Evolutionary conservation across 2,329 filamentous ascomycete genomes (phyloP).

Genomic region (Neopestalotiopsis rosae): DNA sequence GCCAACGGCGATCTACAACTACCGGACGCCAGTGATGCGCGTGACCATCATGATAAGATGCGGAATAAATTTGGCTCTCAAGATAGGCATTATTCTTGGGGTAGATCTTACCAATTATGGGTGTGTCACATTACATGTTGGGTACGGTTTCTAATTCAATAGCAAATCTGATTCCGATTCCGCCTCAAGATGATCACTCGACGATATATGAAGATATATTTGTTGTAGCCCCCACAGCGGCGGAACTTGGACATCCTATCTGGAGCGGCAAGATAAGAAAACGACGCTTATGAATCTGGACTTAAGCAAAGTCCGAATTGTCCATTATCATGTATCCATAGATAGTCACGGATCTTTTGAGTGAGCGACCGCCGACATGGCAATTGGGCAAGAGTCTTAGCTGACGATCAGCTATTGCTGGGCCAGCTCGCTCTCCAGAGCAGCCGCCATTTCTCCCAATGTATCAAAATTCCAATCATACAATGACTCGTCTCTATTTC

Average conservation of each 20-base stretch:
- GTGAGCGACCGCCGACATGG: too few species aligned
- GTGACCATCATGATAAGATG: neutral
- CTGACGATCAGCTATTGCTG: too few species aligned
- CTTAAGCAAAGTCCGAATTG: neutral
- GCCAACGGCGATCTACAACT: neutral
- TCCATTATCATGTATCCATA: neutral
- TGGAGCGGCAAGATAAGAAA: neutral
- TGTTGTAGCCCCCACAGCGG: neutral
- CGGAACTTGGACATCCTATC: neutral
- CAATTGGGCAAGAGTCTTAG: too few species aligned
- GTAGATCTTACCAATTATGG: neutral
- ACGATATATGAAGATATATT: neutral
- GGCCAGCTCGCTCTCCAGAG: conserved; percentile 43
- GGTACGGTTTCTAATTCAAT: neutral
- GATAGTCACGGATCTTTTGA: neutral
- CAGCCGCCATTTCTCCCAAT: conserved; percentile 65
- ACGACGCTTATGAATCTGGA: neutral
- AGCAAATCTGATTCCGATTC: neutral
- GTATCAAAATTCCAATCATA: conserved; percentile 65
- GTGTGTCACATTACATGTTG: neutral
- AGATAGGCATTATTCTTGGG: neutral
- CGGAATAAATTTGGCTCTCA: neutral
- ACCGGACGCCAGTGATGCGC: neutral
- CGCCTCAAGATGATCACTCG: neutral
- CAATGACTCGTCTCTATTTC: conserved; percentile 41